Evolutionary conservation across 2,329 filamentous ascomycete species (phyloP), one percentile per base, ranked within the genome.

Genomic region (Colletotrichum aenigma): DNA sequence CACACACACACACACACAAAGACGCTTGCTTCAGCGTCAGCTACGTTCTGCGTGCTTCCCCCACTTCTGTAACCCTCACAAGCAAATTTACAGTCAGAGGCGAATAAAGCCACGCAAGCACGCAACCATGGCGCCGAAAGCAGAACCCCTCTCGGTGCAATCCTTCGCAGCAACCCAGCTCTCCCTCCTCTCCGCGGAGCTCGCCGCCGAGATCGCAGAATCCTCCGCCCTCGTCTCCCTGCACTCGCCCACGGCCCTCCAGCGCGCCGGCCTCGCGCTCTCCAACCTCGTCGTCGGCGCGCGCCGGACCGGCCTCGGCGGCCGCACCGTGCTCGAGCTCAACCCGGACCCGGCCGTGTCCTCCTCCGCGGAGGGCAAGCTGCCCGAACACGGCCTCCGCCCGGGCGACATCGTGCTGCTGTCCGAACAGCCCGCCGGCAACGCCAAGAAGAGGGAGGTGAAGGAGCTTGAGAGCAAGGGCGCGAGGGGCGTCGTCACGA

Each of bases 271-370:
- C n/a, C 89, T 95, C 55, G 95, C 95, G 36, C 88, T 97, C 79
- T 91, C 92, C 18, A 96, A 96, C 84, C 91, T 98, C 10, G 87
- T 91, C 36, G 87, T 98, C 38, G 88, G 90, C 13, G 93, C 94
- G 21, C 94, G 94, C 82, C 93, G 96, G 34, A 99, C 97, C 0
- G 97, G 97, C 0, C 88, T 98, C 48, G 97, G 96, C 18, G 97
- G 97, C n/a, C 94, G 95, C 78, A 95, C 95, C 0, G 94, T 99
- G 3, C 87, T 98, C 5, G 96, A 98, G 83, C 91, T 99, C 2
- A 86, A 87, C 18, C 87, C 92, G 0, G 96, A 98, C 81, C 86
- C 91, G n/a, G 94, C 95, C 1, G 90, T 93, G 3, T 88, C 90
- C 6, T 84, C 85, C n/a, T 21, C n/a, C 43, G 10, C 43, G 10